phyloP scores from a whole-genome alignment of 352 stramenopile genomes.

The Phytophthora cactorum region DNA sequence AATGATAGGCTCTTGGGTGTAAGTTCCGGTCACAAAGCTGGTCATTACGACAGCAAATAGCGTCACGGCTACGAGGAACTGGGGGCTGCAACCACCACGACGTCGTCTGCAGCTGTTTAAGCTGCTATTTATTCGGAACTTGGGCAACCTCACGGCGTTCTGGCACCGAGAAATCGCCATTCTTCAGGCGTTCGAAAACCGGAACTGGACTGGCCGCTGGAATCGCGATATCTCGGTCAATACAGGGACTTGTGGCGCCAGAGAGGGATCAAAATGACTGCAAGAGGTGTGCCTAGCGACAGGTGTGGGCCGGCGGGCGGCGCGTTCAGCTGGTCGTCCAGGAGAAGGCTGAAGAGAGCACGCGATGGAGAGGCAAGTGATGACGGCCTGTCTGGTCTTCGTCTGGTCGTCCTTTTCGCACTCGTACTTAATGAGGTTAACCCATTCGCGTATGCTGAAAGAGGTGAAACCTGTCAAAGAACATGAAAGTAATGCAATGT shows the following conservation, averaged over 20 bases:
- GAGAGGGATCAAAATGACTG: conserved; percentile 4
- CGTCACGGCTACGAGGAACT: conserved; percentile 17
- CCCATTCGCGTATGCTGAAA: neutral
- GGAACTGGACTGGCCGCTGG: neutral
- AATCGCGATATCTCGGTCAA: conserved; percentile 27
- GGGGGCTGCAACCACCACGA: conserved; percentile 1
- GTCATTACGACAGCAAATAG: conserved; percentile 11
- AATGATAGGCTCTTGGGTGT: conserved; percentile 18
- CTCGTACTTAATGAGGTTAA: conserved; percentile 19
- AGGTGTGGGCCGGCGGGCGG: neutral
- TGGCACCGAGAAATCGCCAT: conserved; percentile 20
- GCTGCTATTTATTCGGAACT: conserved; percentile 5
- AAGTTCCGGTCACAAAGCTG: neutral
- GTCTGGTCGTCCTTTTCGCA: conserved; percentile 26
- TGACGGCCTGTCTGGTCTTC: conserved; percentile 24
- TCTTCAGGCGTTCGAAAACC: neutral
- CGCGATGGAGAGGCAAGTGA: conserved; percentile 11
- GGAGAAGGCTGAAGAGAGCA: conserved; percentile 18
- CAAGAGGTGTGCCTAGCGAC: conserved; percentile 4
- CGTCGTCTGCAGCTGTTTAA: neutral
- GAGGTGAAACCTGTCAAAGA: neutral
- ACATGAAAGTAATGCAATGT: neutral
- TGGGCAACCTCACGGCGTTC: conserved; percentile 5
- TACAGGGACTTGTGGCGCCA: neutral
- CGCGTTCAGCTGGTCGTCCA: conserved; percentile 13